Evolutionary conservation across 129 eudicot genomes (phyloP), one percentile per base, ranked within the genome.

Genomic region (Smallanthus sonchifolius): DNA sequence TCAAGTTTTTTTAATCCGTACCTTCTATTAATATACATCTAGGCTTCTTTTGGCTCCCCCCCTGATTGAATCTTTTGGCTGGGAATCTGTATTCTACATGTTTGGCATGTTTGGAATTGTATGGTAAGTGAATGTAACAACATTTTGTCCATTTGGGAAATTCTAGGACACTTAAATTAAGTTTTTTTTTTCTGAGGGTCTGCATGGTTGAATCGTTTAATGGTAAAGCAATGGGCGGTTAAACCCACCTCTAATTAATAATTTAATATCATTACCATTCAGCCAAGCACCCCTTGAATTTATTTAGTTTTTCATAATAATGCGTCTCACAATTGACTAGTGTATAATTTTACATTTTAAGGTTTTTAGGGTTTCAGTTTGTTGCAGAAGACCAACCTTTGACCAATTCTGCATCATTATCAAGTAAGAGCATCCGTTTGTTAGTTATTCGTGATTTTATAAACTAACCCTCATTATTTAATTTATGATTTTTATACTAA

Each of bases 1-100:
- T 40, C 10, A 52, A 47, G 16, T 6, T 72, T 49, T 48, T 74
- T 28, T 10, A 51, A 70, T 49, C 42, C 60, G 9, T 60, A 62
- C 52, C 15, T 56, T 60, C 2, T 52, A 67, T 79, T 43, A 52
- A 44, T 28, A 70, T 73, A 75, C 57, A 43, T 82, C 77, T 88
- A 95, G 99, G 87, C 99, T 95, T 79, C 88, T 95, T 54, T 87
- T 95, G 86, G 99, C 99, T 76, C 97, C 99, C 70, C 96, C 96
- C 24, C 67, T 95, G 49, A 95, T 95, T 67, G 86, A 91, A 78
- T 83, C 80, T 79, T 88, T 86, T 77, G 99, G 99, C 35, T 95
- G 99, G 99, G 99, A 82, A 79, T 95, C 97, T 30, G 97, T 95
- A 32, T 95, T 95, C 80, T 88, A 88, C 92, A 65, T 91, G 86